Base-by-base conservation (phyloP, 2,329 filamentous ascomycete species). In the Esteya vermicola region DNA sequence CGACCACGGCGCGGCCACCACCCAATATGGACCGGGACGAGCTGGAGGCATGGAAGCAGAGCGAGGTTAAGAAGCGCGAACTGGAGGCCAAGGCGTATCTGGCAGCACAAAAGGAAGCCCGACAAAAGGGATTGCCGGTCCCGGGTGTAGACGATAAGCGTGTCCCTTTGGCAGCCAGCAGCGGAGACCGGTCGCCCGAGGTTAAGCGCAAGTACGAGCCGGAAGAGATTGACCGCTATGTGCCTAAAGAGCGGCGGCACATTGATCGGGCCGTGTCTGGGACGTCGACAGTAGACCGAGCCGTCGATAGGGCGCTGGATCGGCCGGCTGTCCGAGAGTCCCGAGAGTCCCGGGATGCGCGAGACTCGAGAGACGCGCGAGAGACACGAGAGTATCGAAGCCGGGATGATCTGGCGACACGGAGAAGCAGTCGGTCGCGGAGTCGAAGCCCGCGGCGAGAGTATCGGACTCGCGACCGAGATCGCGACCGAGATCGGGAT, bases 81-180 rank as follows among this genome's bases (percentile, higher is more conserved):
- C 68, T 68, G 46, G 74, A 78, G 54, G 75, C 75, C 30, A 78
- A 76, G 52, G 72, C 72, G 5, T 79, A 78, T 48, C 59, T 78
- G 28, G 72, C 72, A 7, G 72, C 72, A 3, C 72, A 76, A 48
- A 69, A 71, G 45, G 72, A 77, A 47, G 73, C 74, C 25, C 64
- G 70, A 23, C 65, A 66, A 36, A 77, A 77, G 51, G 72, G 72
- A 9, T 53, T 75, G 31, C 70, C 72, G 1, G 56, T 74, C 18
- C 70, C 71, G 1, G 68, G 70, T n/a, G 59, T 73, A n/a, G 68
- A 73, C 39, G 70, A 73, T 47, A 65, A 62, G 46, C 61, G 58
- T 30, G 54, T 57, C 38, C 52, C 56, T 33, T 18, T 14, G 12
- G 19, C 9, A 6, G 36, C 35, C 3, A 39, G 18, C 14, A 28